Conservation (phyloP, 495 filamentous ascomycete genomes). For the Cudoniella acicularis region DNA sequence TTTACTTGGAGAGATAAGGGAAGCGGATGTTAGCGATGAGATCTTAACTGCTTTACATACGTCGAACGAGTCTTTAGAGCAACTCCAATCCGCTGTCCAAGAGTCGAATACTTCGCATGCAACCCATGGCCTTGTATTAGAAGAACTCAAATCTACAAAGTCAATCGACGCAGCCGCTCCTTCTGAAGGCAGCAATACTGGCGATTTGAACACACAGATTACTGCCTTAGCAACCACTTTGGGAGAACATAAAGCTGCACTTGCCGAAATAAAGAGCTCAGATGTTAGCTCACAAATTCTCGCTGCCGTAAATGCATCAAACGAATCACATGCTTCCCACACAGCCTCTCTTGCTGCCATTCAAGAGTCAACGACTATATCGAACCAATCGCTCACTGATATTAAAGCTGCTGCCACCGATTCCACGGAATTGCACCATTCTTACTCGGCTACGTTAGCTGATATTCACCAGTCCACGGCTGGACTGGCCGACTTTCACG, state of each 20-base stretch:
- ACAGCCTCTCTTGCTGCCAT: constrained; percentile 7
- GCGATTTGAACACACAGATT: constrained; percentile 4
- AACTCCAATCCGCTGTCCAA: constrained; percentile 10
- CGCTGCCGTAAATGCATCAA: background rate
- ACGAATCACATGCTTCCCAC: constrained; percentile 14
- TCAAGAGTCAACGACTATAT: constrained; percentile 5
- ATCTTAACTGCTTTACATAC: constrained; percentile 24
- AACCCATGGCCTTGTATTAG: background rate
- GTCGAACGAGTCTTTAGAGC: constrained; percentile 10
- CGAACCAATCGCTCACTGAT: constrained; percentile 11
- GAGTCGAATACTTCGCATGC: constrained; percentile 7
- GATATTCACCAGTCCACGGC: background rate
- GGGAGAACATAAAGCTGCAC: constrained; percentile 8
- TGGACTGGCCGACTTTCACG: background rate
- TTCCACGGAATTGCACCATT: background rate
- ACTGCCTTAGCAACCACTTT: background rate
- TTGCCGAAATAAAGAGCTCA: constrained; percentile 6
- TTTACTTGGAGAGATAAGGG: constrained; percentile 18
- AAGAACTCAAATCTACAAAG: constrained; percentile 9
- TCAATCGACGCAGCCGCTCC: constrained; percentile 2
- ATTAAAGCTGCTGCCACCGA: background rate
- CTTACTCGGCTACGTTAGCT: background rate
- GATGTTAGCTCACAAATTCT: no score
- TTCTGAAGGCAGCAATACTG: background rate
- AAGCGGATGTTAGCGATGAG: constrained; percentile 26